Base-by-base conservation (phyloP, 495 filamentous ascomycete species). In the Bacidia rubella region DNA sequence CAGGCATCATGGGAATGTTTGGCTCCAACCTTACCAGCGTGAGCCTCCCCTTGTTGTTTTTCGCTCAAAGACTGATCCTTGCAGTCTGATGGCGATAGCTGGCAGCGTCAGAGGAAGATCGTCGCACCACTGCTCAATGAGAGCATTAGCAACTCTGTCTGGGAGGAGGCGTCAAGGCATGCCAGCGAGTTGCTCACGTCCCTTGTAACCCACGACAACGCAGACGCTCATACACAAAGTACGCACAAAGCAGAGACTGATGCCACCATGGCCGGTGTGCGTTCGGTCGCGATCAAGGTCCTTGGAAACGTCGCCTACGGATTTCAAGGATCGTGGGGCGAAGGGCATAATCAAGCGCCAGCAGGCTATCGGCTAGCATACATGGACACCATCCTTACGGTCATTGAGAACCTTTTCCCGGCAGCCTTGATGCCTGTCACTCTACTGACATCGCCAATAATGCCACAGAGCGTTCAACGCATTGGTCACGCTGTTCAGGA, bases 201-300 rank as follows among this genome's bases (percentile, higher is more conserved):
- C 25, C 17, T 44, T 5, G 19, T 45, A 9, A 15, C 42, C 11
- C 9, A 10, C 10, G 42, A 22, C 10, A 9, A 9, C 19, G 11
- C 42, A 22, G 11, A 19, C 9, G 42, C 10, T 19, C 21, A 24
- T 56, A n/a, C n/a, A n/a, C n/a, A n/a, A n/a, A n/a, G n/a, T n/a
- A n/a, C n/a, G n/a, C n/a, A n/a, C n/a, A n/a, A n/a, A n/a, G n/a
- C n/a, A n/a, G n/a, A 41, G 44, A 60, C 35, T 51, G 49, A n/a
- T 45, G 43, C 46, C 38, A 66, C 60, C 2, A 45, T 68, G 3
- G 46, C 46, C 11, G 61, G 62, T 1, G 52, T 68, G 12, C 60
- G 62, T 1, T 56, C 55, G 41, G 47, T 70, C 17, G 65, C 68
- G 7, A 67, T 68, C 60, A 67, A 70, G 53, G 68, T 68, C 2